Conservation (phyloP, 176 grass and related monocot genomes). For the Elaeis guineensis region DNA sequence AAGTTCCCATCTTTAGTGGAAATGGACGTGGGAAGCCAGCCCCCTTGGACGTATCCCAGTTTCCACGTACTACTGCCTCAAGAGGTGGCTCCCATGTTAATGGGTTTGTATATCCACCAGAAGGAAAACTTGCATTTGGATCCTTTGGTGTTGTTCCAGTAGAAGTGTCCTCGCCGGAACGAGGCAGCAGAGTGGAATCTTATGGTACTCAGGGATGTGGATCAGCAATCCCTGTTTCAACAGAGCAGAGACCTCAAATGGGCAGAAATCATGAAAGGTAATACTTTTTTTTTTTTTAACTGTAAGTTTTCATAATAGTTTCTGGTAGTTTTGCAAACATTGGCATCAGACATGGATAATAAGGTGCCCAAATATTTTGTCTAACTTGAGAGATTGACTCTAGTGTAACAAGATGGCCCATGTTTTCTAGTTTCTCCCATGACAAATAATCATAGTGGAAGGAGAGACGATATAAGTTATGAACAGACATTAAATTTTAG, state of each 20-base stretch:
- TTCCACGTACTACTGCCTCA: background rate
- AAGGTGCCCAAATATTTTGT: too few species aligned
- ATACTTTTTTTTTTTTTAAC: background rate
- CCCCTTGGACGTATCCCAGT: background rate
- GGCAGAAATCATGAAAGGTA: background rate
- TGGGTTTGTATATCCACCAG: background rate
- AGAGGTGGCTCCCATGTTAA: background rate
- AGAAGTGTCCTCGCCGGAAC: background rate
- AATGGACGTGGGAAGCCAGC: background rate
- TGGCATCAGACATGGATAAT: too few species aligned
- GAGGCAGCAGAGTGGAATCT: background rate
- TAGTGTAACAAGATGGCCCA: too few species aligned
- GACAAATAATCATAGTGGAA: too few species aligned
- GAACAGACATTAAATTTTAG: too few species aligned
- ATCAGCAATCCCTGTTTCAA: background rate
- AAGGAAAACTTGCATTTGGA: constrained; percentile 4
- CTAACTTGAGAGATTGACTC: too few species aligned
- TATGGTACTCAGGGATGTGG: background rate
- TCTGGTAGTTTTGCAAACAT: background rate
- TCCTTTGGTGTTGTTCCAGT: background rate
- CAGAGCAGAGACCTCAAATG: background rate
- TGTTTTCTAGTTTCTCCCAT: too few species aligned
- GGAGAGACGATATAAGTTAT: too few species aligned
- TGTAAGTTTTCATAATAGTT: background rate
- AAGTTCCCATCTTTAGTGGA: background rate